Conservation (phyloP, 345 rosid genomes). For the Eutrema yunnanense region DNA sequence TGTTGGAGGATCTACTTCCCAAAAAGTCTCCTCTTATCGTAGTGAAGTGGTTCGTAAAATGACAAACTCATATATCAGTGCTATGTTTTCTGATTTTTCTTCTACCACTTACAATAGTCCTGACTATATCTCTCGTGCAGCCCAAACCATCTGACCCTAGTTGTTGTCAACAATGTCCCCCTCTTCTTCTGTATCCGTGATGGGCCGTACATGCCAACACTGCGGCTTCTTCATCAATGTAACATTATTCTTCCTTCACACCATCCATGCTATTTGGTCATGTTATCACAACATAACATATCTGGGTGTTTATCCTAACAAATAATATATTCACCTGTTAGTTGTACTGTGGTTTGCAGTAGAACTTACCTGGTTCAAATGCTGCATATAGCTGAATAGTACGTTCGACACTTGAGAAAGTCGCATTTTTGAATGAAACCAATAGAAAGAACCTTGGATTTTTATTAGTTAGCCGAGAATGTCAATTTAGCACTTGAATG, state of each 20-base stretch:
- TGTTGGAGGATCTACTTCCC: slow-evolving; percentile 92
- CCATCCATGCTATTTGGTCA: background rate
- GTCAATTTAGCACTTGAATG: background rate
- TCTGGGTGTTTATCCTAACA: background rate
- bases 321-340: background rate
- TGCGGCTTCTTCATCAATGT: slow-evolving; percentile 96
- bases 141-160: slow-evolving; percentile 91
- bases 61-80: slow-evolving; percentile 5
- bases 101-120: background rate
- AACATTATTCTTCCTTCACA: slow-evolving; percentile 21
- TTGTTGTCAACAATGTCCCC: slow-evolving; percentile 86
- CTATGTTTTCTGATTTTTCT: background rate
- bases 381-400: background rate
- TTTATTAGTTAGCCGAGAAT: slow-evolving; percentile 5
- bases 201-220: slow-evolving; percentile 98
- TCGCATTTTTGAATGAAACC: background rate
- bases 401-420: background rate
- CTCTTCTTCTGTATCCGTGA: slow-evolving; percentile 93
- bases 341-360: background rate
- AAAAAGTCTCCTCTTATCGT: slow-evolving; percentile 88
- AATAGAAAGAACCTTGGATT: background rate
- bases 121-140: slow-evolving; percentile 40
- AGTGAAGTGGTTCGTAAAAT: slow-evolving; percentile 63
- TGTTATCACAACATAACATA: background rate
- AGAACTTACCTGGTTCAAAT: background rate